Evolutionary conservation across 805 yeast species (phyloP), one percentile per base, ranked within the genome.

Genomic region (Debaryomyces hansenii): DNA sequence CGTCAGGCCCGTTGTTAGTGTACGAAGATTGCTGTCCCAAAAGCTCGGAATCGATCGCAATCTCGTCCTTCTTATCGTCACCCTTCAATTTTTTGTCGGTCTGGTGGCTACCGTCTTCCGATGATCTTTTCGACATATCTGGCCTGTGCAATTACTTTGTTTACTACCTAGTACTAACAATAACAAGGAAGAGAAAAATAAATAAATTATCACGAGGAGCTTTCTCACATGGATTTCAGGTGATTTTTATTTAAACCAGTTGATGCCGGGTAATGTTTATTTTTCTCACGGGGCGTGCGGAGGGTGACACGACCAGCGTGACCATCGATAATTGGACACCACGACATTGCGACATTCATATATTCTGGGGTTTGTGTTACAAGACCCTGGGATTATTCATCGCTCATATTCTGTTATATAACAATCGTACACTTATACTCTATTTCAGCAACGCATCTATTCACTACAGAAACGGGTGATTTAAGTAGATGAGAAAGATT

Each of bases 1-100:
- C 52, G 9, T 40, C 47, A 4, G 44, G 29, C 12, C 41, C 57
- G 20, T 60, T 64, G 14, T 47, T 53, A 37, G 56, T 48, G 53
- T 64, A 66, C 35, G 66, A 63, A 36, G 66, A 62, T 45, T 70
- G 74, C 51, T 72, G 76, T 37, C 69, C 72, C 51, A 73, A 64
- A 50, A 73, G 62, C 51, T 70, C 77, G 31, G 73, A 66, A 55
- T 71, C 77, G 44, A 72, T 73, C 44, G 71, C 73, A 41, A 55
- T 50, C 20, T 53, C 53, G 28, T 56, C 56, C 37, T 53, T 54
- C 44, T 45, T 50, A 12, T 48, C 51, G 21, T 45, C 49, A 21
- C 29, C 27, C 41, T 56, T 56, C 9, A 47, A 21, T 42, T 52
- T 56, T 51, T 62, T 50, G 37, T 49, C 55, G 10, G 38, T 28